Evolutionary conservation across 345 rosid genomes (phyloP), one percentile per base, ranked within the genome.

Genomic region (Moringa oleifera): DNA sequence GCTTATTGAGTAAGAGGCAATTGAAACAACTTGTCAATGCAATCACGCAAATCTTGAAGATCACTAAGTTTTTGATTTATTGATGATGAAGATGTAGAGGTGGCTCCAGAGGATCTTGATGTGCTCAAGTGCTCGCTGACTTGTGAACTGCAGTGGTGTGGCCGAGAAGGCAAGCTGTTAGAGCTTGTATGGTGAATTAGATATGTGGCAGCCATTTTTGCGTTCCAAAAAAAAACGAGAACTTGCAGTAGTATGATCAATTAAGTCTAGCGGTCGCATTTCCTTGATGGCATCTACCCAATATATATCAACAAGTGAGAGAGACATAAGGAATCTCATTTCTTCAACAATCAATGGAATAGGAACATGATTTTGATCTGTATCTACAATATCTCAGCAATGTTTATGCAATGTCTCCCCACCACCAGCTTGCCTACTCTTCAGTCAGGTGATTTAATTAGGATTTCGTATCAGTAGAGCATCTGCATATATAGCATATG

Each of bases 71-170:
- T 64, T 41, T 61, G 23, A 33, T 62, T 33, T 1, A 71, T 63
- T 0, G 68, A 68, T 16, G 78, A 70, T 53, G 81, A 71, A 53
- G 83, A 79, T 21, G 78, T 59, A 25, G 77, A 68, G 20, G 67
- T 51, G 31, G 66, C 51, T 25, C 16, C 50, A 46, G 69, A 65
- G 19, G 25, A 66, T 24, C 41, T 67, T 68, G 75, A 60, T 65
- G 78, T 36, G 58, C 22, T 66, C 69, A 68, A 53, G 0, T 67
- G 74, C 47, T 76, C 75, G 7, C 68, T 66, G 15, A 73, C 20
- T 57, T 75, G 41, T 46, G 71, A 61, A 23, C 21, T 23, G 23
- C 67, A 18, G 20, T 74, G 62, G 36, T 68, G 71, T 23, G 68
- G 53, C 33, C 72, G 58, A 6, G 68, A 62, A 8, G 73, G 79